A percentile compares a stretch with the other conserved stretches of the same genome.
Evolutionary conservation across 2,329 filamentous ascomycete species (phyloP).

Genomic region (Rhynchosporium secalis): DNA sequence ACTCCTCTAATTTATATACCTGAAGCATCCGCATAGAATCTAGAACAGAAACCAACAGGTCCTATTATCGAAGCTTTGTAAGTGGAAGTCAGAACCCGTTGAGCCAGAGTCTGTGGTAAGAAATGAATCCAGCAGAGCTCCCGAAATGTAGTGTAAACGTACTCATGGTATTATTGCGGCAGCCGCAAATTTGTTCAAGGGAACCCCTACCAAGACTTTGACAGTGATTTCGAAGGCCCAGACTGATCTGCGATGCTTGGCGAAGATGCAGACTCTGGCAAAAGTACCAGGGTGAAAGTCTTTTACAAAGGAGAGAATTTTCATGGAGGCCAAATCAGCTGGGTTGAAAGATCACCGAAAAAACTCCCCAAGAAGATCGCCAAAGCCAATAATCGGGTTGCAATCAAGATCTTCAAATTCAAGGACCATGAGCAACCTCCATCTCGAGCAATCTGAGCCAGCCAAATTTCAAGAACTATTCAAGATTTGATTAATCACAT

Average conservation of each 20-base stretch:
- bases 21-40: no score
- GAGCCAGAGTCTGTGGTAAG: background rate
- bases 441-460: constrained; percentile 43
- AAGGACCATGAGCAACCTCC: constrained; percentile 46
- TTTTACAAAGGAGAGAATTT: constrained; percentile 28
- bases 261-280: constrained; percentile 25
- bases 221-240: background rate
- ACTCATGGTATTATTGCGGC: constrained; percentile 3
- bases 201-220: constrained; percentile 7
- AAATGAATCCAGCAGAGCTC: background rate
- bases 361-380: constrained; percentile 25
- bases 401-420: constrained; percentile 50
- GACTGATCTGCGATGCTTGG: background rate
- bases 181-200: constrained; percentile 9
- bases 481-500: constrained; percentile 46
- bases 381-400: constrained; percentile 42
- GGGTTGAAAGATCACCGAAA: constrained; percentile 29
- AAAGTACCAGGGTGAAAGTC: constrained; percentile 21
- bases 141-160: constrained; percentile 6
- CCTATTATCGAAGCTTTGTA: constrained; percentile 5
- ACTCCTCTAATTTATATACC: no score
- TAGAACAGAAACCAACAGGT: background rate
- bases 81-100: constrained; percentile 14
- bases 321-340: constrained; percentile 18
- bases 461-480: constrained; percentile 46